These are phyloP conservation scores for Xerocomellus amylosporus DNA, from an alignment of 768 basidiomycete genomes.

Conservation along the genomic window DNA sequence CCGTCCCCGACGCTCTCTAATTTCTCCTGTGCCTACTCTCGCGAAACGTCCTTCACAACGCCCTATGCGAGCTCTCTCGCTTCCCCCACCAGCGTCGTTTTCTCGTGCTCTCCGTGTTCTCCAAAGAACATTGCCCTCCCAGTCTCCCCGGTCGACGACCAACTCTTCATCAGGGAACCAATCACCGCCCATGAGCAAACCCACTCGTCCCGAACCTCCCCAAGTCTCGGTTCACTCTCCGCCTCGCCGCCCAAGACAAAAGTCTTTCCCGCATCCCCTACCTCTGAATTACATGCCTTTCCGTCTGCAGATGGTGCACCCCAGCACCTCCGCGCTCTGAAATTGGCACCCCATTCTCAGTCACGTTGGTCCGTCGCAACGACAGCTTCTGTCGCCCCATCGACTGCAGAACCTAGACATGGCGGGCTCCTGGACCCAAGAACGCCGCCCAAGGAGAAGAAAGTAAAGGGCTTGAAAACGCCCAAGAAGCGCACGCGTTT, in stretches of 20 bases:
- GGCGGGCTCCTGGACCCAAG: slow-evolving; percentile 7
- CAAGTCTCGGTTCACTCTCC: slow-evolving; percentile 1
- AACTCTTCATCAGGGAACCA: background rate
- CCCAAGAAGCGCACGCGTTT: slow-evolving; percentile 33
- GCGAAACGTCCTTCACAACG: slow-evolving; percentile 25
- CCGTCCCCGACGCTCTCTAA: slow-evolving; percentile 30
- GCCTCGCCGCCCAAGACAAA: slow-evolving; percentile 1
- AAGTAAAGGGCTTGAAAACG: slow-evolving; percentile 22
- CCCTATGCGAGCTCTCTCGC: slow-evolving; percentile 23
- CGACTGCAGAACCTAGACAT: slow-evolving; percentile 10
- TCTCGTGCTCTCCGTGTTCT: slow-evolving; percentile 14
- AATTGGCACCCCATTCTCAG: slow-evolving; percentile 9
- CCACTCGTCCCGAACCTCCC: slow-evolving; percentile 9
- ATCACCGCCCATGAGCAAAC: background rate
- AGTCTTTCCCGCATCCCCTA: slow-evolving; percentile 10
- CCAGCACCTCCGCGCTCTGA: slow-evolving; percentile 5
- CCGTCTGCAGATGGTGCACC: background rate
- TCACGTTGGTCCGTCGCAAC: slow-evolving; percentile 33
- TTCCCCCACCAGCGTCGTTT: slow-evolving; percentile 20
- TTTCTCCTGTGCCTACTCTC: slow-evolving; percentile 28
- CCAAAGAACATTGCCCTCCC: slow-evolving; percentile 30
- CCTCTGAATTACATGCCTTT: background rate
- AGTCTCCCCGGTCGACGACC: slow-evolving; percentile 20
- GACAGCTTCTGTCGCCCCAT: slow-evolving; percentile 27
- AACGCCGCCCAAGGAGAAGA: slow-evolving; percentile 18